Base-by-base conservation (phyloP, 164 flowering plant genomes). In the Litsea cubeba region DNA sequence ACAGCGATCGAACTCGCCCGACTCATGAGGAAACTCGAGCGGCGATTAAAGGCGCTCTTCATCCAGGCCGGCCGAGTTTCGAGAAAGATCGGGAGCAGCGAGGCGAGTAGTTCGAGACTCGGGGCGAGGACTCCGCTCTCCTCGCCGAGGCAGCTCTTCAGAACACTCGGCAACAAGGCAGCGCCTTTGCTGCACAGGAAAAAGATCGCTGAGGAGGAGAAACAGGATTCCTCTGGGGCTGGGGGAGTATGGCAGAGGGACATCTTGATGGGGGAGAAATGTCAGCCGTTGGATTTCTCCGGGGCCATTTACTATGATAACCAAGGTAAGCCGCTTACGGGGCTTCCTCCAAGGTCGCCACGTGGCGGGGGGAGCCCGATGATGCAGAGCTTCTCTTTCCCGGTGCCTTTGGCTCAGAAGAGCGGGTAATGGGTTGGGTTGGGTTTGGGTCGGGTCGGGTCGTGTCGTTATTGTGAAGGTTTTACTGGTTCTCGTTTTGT, bases 181-280 rank as follows among this genome's bases (percentile, higher is more conserved):
- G 74, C 78, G 40, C 79, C 77, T 24, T 71, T 85, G 14, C 20
- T 79, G 3, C 68, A 72, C 23, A 65, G 72, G 76, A 78, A 72
- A 24, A 79, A 76, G 49, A 62, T 5, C 49, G 58, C 50, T 5
- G 75, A 69, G 69, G 74, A 28, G 18, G 25, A 0, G 20, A 57
- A 32, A 20, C 64, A 11, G 49, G 60, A 72, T 26, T 24, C 40
- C 0, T 60, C 2, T 14, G 85, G 72, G 35, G 91, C 83, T 11
- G 88, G 82, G 28, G 94, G 81, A 10, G 20, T 90, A 24, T 89
- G 95, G 92, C 89, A 86, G 82, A 83, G 82, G 79, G 51, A 77
- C 58, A 90, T 90, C 76, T 57, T 89, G 85, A 87, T 90, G 92
- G 95, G 95, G 15, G 95, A 85, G 68, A 87, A 85, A 65, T 90